Evolutionary conservation across 2,329 filamentous ascomycete species (phyloP).

Genomic region (Paecilomyces formosus): DNA sequence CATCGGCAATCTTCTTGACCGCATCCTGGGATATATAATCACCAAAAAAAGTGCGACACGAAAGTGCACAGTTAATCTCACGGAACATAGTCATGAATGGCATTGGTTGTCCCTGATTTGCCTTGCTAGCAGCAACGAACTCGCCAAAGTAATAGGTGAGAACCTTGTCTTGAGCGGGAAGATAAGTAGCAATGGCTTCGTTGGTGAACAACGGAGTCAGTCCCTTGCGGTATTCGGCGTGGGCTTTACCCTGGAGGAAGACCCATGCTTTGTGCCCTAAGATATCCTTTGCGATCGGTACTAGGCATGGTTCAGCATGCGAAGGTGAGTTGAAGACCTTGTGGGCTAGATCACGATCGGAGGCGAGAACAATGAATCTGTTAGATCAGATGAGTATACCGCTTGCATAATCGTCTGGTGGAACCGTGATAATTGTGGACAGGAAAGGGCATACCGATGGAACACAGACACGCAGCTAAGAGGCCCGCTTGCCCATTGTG

Average conservation of each 20-base stretch:
- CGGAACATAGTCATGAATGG: constrained; percentile 91
- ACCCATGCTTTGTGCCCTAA: constrained; percentile 92
- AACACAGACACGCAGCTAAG: constrained; percentile 98
- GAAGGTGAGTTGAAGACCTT: constrained; percentile 93
- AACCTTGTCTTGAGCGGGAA: constrained; percentile 86
- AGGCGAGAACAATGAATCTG: constrained; percentile 95
- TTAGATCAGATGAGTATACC: not conserved
- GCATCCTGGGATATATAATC: constrained; percentile 88
- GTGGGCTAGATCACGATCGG: constrained; percentile 89
- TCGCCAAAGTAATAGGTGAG: constrained; percentile 78
- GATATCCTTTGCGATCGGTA: constrained; percentile 89
- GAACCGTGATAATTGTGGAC: not conserved
- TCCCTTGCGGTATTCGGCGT: constrained; percentile 96
- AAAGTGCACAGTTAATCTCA: constrained; percentile 89
- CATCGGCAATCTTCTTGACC: constrained; percentile 88
- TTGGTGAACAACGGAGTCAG: constrained; percentile 92
- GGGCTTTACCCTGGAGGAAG: constrained; percentile 88
- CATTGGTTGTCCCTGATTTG: constrained; percentile 63
- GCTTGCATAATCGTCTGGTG: not conserved
- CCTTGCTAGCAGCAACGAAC: constrained; percentile 68
- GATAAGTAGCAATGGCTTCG: constrained; percentile 76
- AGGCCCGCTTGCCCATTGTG: constrained; percentile 84
- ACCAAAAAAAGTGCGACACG: constrained; percentile 93
- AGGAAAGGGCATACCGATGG: constrained; percentile 67
- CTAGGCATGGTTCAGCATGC: constrained; percentile 92